Base-by-base conservation (phyloP, 2,329 filamentous ascomycete species). In the Claviceps capensis region DNA sequence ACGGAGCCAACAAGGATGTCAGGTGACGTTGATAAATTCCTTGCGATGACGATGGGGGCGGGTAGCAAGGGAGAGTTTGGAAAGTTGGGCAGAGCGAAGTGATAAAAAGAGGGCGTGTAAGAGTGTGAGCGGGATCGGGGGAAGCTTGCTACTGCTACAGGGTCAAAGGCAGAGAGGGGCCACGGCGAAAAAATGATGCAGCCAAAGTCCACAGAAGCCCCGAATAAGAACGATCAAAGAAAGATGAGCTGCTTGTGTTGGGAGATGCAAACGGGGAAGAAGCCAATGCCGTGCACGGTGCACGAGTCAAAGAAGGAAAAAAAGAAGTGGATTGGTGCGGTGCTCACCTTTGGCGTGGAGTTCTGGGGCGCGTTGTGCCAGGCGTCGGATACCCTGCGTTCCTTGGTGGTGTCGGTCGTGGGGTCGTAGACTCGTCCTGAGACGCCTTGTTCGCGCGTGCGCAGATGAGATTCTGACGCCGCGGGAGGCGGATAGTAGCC, bases 361-460 rank as follows among this genome's bases (percentile, higher is more conserved):
- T 63, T 62, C 59, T 69, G 68, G 54, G 66, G 66, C 62, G 67
- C 64, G 62, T 67, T 70, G 60, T 70, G 70, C 71, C 73, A 75
- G 59, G 71, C 69, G 60, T 76, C 74, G 53, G 71, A 73, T 58
- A 70, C 63, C 55, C 66, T 67, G 59, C 70, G 72, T 61, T 74
- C 72, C 55, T 67, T 70, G 48, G 69, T 71, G 54, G 69, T 70
- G 65, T 78, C 75, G 44, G 72, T 75, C 44, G 72, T 72, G 16
- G 75, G 75, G 58, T 78, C 75, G 67, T 78, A 78, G 65, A 75
- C 76, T 62, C 71, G 70, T 60, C 73, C 66, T 52, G 67, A 63
- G 16, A 64, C 61, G 51, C 67, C 60, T 61, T 71, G 70, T 50
- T 69, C 69, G 62, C 66, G 70, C 47, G 60, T 52, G 55, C 62